Evolutionary conservation across 345 rosid species (phyloP).

Genomic region (Arabis hirsuta): DNA sequence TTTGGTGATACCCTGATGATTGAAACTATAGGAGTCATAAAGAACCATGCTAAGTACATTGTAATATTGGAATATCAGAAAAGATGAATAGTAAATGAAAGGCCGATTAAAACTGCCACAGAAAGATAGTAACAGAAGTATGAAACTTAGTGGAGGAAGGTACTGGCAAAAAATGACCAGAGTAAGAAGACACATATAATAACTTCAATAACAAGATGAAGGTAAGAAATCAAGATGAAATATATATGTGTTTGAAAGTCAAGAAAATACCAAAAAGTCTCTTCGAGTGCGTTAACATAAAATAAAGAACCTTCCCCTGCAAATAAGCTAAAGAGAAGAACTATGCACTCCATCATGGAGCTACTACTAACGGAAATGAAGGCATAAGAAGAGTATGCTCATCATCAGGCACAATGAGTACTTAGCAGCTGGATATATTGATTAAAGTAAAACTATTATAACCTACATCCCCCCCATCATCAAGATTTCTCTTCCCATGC

Average conservation of each 20-base stretch:
- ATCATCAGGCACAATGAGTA: conserved; percentile 19
- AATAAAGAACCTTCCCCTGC: conserved; percentile 32
- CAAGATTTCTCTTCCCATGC: not conserved
- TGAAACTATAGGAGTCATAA: conserved; percentile 5
- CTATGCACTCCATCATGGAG: not conserved
- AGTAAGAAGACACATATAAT: conserved; percentile 19
- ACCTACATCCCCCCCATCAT: conserved; percentile 1
- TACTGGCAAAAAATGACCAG: conserved; percentile 6
- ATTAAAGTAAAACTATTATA: conserved; percentile 9
- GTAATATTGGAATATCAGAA: not conserved
- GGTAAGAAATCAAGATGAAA: conserved; percentile 15
- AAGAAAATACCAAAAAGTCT: not conserved
- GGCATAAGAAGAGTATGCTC: conserved; percentile 21
- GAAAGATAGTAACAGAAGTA: conserved; percentile 5
- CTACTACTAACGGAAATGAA: not conserved
- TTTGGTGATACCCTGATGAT: conserved; percentile 33
- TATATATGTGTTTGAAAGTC: not conserved
- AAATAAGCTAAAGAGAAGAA: conserved; percentile 24
- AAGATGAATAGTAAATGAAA: not conserved
- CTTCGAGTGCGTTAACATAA: not conserved
- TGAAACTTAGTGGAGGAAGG: not conserved
- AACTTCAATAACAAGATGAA: conserved; percentile 6
- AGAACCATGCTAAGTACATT: conserved; percentile 21
- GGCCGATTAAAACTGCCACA: not conserved
- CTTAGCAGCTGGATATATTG: not conserved